Base-by-base conservation (phyloP, 257 asterid genomes). In the Nicotiana tabacum region DNA sequence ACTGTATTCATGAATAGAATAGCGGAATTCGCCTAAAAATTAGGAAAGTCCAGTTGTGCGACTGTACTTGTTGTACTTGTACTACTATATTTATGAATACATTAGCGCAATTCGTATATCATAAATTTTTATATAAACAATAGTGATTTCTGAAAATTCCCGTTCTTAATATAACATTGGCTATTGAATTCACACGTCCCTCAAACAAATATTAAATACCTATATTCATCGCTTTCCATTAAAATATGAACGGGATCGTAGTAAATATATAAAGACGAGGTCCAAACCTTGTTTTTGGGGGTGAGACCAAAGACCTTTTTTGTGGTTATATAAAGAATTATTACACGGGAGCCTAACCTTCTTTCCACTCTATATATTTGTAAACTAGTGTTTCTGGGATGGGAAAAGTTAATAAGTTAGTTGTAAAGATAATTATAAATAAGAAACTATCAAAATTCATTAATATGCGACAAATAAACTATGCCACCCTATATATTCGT, bases 311-410 rank as follows among this genome's bases (percentile, higher is more conserved):
- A 3, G 15, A 7, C 39, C 43, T 1, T 74, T 48, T 27, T 48
- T 15, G 9, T 74, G 1, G 43, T 74, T 51, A 74, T 74, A 48
- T 33, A 46, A 6, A 11, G 32, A 30, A 30, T 72, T 72, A 13
- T 46, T 72, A 74, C 80, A 74, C 80, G 64, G 13, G 80, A 51
- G 2, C 62, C 80, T 74, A 74, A 48, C 46, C 53, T 74, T 74
- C 4, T 74, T 48, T 57, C 61, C 15, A 7, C 80, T 74, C 2
- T 74, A 15, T 48, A 51, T 13, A 27, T 72, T 24, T 72, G 37
- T 72, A 72, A 72, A 46, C 37, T 74, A 51, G 80, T 27, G 43
- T 8, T 48, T 48, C 62, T 48, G 27, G 53, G 62, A 48, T 48
- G 27, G 62, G 24, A 48, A 74, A 74, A 13, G 70, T 65, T 65